Base-by-base conservation (phyloP, 352 stramenopile species). In the Discostella stelligera region DNA sequence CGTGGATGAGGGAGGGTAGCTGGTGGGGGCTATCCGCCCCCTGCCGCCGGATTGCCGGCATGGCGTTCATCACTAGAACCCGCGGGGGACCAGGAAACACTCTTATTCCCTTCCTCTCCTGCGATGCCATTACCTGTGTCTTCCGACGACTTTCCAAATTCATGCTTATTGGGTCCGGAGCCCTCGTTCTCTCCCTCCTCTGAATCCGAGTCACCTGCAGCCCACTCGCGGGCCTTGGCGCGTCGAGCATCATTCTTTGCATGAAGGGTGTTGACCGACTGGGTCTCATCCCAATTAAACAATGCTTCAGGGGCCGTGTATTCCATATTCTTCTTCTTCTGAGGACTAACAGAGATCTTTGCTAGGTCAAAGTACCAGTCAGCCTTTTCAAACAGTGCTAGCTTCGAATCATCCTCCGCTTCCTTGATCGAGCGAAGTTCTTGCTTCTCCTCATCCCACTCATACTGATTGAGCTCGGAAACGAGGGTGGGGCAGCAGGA, bases 1-100 rank as follows among this genome's bases (percentile, higher is more conserved):
- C 52, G 52, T 59, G 52, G 52, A 59, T 8, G 10, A 41, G 52
- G 52, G 20, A 39, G 52, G 52, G 52, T 59, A 59, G 52, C 52
- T 59, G 52, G 21, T 39, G 8, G 21, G 9, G 52, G 37, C 52
- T 59, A 59, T 59, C 52, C 44, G 44, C 44, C 44, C 44, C 44
- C 44, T 52, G 44, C 44, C 44, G 44, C 44, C 44, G 3, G 4
- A 20, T 20, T 16, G 1, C 13, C n/a, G 44, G 44, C 44, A 16
- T 20, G 44, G n/a, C 44, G n/a, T 52, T 52, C 44, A 52, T 52
- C 44, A 52, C 44, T 52, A 52, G 44, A 52, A 52, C 44, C 44
- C 13, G 7, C 3, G 44, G 44, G 13, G 13, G 44, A 16, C 44
- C 44, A 52, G 2, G 44, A 52, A 20, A 52, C n/a, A 20, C 13